Conservation (phyloP, 2,329 filamentous ascomycete genomes). For the Teratosphaeria pseudoeucalypti region DNA sequence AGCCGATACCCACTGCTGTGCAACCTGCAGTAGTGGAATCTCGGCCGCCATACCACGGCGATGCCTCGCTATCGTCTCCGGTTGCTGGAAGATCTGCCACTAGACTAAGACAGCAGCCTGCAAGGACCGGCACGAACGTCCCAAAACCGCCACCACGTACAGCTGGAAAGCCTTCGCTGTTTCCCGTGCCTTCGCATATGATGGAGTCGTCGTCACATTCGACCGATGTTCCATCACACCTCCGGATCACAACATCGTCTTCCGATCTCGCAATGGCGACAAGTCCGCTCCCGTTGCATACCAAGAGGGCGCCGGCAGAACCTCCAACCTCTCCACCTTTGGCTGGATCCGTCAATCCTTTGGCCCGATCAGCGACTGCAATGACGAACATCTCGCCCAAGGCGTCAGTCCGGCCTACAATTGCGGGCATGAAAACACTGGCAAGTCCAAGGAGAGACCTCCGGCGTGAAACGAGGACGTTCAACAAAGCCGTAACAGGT, state of each 20-base stretch:
- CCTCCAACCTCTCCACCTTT: not conserved
- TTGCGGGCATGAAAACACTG: not conserved
- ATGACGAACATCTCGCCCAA: constrained; percentile 1
- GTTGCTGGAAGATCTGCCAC: not conserved
- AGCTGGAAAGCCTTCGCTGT: constrained; percentile 2
- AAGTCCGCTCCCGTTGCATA: not conserved
- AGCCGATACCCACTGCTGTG: not conserved
- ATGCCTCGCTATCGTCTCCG: not conserved
- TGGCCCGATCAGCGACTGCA: not conserved
- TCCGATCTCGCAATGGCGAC: not conserved
- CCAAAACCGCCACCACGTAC: not conserved
- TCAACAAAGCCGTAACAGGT: constrained; percentile 26
- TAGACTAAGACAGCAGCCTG: not conserved
- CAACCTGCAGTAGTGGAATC: not conserved
- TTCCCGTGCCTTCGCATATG: constrained; percentile 6
- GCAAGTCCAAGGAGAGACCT: not conserved
- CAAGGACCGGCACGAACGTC: not conserved
- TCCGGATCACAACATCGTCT: not conserved
- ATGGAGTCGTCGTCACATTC: constrained; percentile 7
- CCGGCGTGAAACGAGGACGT: constrained; percentile 3
- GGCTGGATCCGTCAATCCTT: not conserved
- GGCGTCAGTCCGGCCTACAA: not conserved
- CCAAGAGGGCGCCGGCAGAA: not conserved
- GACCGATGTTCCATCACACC: constrained; percentile 1
- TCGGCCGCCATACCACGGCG: not conserved